phyloP scores from a whole-genome alignment of 2,329 filamentous ascomycete genomes.

The Magnaporthiopsis poae region DNA sequence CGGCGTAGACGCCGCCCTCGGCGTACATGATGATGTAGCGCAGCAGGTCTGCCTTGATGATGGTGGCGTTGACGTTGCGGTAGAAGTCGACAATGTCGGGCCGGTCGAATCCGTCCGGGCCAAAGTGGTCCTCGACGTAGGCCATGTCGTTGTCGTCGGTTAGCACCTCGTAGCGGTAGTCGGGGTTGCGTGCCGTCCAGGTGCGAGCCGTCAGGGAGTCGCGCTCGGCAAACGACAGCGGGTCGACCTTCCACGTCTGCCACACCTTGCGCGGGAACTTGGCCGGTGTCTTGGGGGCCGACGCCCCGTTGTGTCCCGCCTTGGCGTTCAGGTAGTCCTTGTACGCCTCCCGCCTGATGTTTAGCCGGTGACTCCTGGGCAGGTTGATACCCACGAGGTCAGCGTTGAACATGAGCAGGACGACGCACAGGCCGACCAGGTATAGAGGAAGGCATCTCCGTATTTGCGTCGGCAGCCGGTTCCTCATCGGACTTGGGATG shows the following conservation, averaged over 20 bases:
- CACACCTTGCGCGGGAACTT: slow-evolving; percentile 60
- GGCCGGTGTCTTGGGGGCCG: not conserved
- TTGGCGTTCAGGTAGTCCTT: slow-evolving; percentile 5
- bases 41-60: slow-evolving; percentile 57
- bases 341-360: slow-evolving; percentile 4
- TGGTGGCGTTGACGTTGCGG: slow-evolving; percentile 48
- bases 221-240: slow-evolving; percentile 54
- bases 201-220: slow-evolving; percentile 51
- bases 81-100: slow-evolving; percentile 56
- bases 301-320: not conserved
- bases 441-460: slow-evolving; percentile 38
- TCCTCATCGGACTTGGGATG: slow-evolving; percentile 14
- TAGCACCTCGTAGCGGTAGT: slow-evolving; percentile 57
- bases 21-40: slow-evolving; percentile 60
- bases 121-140: slow-evolving; percentile 61
- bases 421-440: slow-evolving; percentile 30
- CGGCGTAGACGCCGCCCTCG: slow-evolving; percentile 46
- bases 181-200: slow-evolving; percentile 58
- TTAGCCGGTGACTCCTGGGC: slow-evolving; percentile 2
- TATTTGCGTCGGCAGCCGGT: slow-evolving; percentile 24
- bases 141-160: slow-evolving; percentile 58
- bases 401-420: slow-evolving; percentile 38
- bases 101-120: slow-evolving; percentile 53
- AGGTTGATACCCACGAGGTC: slow-evolving; percentile 25
- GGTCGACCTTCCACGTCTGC: slow-evolving; percentile 67